phyloP scores from a whole-genome alignment of 202 grass and related monocot genomes.

The Schoenoplectus tabernaemontani region DNA sequence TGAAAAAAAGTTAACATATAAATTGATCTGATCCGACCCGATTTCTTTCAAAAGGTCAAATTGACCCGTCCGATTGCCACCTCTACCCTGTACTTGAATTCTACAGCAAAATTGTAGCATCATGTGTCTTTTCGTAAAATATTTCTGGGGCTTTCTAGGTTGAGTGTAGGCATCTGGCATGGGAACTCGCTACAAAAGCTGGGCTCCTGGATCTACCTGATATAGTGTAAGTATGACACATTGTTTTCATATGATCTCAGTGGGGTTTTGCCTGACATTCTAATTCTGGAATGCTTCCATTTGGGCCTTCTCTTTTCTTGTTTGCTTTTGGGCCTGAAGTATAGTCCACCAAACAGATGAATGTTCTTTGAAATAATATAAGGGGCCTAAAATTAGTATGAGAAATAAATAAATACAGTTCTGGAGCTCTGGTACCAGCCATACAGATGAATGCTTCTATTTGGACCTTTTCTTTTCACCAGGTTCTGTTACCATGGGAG shows the following conservation, averaged over 20 bases:
- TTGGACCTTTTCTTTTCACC: too few species aligned
- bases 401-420: not conserved
- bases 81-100: not conserved
- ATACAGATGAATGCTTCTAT: not conserved
- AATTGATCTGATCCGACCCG: too few species aligned
- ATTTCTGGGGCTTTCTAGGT: constrained; percentile 35
- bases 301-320: not conserved
- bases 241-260: not conserved
- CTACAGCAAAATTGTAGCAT: not conserved
- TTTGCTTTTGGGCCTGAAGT: not conserved
- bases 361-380: not conserved
- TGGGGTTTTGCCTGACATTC: not conserved
- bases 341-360: not conserved
- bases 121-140: not conserved
- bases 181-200: constrained; percentile 63
- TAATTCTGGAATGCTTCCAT: not conserved
- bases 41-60: too few species aligned
- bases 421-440: not conserved
- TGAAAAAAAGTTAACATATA: too few species aligned
- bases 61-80: too few species aligned
- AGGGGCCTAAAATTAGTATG: not conserved
- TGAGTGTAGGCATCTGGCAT: constrained; percentile 77
- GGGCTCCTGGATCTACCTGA: constrained; percentile 45
- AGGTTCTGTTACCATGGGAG: not conserved
- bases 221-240: constrained; percentile 51